Evolutionary conservation across 805 yeast genomes (phyloP).

Genomic region (Saturnispora gosingensis): DNA sequence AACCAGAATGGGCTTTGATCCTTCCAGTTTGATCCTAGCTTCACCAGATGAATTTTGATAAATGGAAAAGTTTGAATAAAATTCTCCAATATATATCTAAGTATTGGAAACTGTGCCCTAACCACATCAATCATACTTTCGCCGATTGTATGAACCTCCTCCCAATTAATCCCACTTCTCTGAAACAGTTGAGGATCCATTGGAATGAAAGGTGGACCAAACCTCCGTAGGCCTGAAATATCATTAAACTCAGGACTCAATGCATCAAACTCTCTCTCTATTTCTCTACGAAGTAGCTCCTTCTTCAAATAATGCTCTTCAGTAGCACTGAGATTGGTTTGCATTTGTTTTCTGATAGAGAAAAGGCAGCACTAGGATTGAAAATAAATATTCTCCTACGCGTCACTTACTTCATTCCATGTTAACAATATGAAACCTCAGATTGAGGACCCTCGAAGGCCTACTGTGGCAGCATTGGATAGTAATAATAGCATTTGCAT

Average conservation of each 20-base stretch:
- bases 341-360: neutral
- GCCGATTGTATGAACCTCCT: conserved; percentile 15
- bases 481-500: neutral
- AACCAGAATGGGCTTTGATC: conserved; percentile 53
- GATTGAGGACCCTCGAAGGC: neutral
- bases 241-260: conserved; percentile 40
- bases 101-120: conserved; percentile 49
- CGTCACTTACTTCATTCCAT: neutral
- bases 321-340: conserved; percentile 35
- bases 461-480: neutral
- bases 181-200: conserved; percentile 33
- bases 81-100: conserved; percentile 54
- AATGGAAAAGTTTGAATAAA: conserved; percentile 71
- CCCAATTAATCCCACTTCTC: conserved; percentile 8
- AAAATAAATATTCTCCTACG: neutral
- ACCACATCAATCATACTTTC: conserved; percentile 16
- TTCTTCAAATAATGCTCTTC: conserved; percentile 87
- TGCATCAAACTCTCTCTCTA: conserved; percentile 51
- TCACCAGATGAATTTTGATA: conserved; percentile 39
- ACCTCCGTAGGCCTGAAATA: conserved; percentile 50
- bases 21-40: conserved; percentile 10
- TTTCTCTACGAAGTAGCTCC: conserved; percentile 56
- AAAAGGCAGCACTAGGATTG: neutral
- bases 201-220: conserved; percentile 70
- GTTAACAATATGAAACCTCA: neutral